phyloP scores from a whole-genome alignment of 306 rosid species.

The Echinosophora koreensis region DNA sequence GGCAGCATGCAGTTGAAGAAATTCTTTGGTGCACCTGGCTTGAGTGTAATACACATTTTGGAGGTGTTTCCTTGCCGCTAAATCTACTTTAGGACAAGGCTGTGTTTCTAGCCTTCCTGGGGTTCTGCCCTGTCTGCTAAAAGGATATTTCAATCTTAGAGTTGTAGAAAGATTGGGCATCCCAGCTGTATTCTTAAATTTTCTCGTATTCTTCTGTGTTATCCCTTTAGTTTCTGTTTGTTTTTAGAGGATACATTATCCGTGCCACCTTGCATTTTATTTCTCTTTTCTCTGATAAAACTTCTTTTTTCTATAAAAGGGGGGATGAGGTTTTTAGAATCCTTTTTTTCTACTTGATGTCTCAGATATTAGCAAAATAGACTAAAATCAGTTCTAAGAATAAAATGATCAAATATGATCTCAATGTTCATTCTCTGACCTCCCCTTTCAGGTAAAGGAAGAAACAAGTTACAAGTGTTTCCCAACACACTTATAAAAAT shows the following conservation, averaged over 20 bases:
- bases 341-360: too few species aligned
- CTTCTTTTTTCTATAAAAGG: not conserved
- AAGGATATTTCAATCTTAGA: not conserved
- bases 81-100: not conserved
- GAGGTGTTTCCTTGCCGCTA: not conserved
- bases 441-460: not conserved
- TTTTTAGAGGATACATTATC: not conserved
- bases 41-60: not conserved
- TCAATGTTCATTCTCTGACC: not conserved
- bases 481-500: too few species aligned
- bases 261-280: not conserved
- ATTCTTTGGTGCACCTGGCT: not conserved
- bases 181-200: not conserved
- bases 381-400: not conserved
- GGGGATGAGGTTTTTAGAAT: too few species aligned
- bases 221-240: not conserved
- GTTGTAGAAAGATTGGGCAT: not conserved
- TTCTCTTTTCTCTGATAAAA: not conserved
- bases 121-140: not conserved
- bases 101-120: not conserved
- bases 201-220: not conserved
- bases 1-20: too few species aligned
- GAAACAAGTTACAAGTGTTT: not conserved
- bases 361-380: not conserved
- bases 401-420: not conserved